Evolutionary conservation across 208 protist species (phyloP).

Genomic region (Wallacemonas sp.): DNA sequence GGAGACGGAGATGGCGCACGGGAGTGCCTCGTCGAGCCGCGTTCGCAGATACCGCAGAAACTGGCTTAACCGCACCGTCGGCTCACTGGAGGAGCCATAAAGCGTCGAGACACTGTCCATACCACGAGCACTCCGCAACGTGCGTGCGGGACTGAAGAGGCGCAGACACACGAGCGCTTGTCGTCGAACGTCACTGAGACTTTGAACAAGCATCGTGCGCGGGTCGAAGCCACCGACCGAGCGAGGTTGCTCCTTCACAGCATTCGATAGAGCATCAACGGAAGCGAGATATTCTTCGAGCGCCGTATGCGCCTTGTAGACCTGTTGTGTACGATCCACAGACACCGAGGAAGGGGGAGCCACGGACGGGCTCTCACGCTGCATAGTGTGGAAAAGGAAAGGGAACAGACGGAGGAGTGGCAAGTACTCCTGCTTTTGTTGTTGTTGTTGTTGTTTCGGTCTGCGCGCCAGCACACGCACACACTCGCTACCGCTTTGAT

Average conservation of each 20-base stretch:
- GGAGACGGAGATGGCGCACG: conserved; percentile 31
- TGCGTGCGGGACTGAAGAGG: conserved; percentile 52
- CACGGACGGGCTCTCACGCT: background rate
- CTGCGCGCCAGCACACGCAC: no score
- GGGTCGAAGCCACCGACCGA: conserved; percentile 36
- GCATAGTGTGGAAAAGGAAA: background rate
- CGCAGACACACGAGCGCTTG: conserved; percentile 50
- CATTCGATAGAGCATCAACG: conserved; percentile 1
- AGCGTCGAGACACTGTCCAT: conserved; percentile 46
- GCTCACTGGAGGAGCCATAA: conserved; percentile 32
- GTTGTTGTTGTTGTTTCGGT: no score
- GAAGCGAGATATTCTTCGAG: conserved; percentile 13
- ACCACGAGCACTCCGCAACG: conserved; percentile 34
- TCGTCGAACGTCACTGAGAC: conserved; percentile 27
- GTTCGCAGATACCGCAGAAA: conserved; percentile 38
- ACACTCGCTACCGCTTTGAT: no score
- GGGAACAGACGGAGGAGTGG: no score
- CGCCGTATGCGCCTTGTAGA: conserved; percentile 16
- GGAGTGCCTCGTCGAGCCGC: conserved; percentile 32
- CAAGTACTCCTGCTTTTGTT: no score
- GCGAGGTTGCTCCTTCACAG: conserved; percentile 16
- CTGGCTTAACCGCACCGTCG: conserved; percentile 28
- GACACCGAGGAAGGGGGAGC: background rate
- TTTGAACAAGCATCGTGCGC: conserved; percentile 30
- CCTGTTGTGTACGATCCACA: conserved; percentile 1